phyloP scores from a whole-genome alignment of 495 filamentous ascomycete genomes.

The Apodospora peruviana region DNA sequence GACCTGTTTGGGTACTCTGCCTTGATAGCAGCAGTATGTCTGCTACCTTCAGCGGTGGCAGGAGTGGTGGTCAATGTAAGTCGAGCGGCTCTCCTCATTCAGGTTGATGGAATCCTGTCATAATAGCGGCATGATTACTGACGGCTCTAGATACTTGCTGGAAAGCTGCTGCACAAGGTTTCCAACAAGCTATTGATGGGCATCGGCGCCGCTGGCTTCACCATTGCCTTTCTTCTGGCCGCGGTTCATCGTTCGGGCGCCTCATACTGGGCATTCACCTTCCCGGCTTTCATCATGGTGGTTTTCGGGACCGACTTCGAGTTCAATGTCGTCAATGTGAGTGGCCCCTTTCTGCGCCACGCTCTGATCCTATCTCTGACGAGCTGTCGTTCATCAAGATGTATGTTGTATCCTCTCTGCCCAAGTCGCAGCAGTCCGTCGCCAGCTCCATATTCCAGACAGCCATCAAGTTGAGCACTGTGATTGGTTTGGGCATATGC shows the following conservation, averaged over 20 bases:
- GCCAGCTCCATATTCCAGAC: conserved; percentile 4
- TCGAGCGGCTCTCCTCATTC: background rate
- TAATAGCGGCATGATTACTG: background rate
- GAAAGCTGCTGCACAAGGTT: background rate
- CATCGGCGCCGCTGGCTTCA: background rate
- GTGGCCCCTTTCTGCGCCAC: background rate
- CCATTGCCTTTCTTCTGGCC: conserved; percentile 1
- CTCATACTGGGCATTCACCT: conserved; percentile 3
- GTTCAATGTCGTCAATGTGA: conserved; percentile 4
- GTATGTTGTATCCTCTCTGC: background rate
- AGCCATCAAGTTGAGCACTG: background rate
- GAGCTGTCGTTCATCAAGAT: background rate
- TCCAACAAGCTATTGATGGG: conserved; percentile 5
- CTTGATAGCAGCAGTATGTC: conserved; percentile 2
- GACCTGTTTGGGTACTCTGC: background rate
- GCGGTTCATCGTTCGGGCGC: conserved; percentile 3
- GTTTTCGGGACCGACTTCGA: conserved; percentile 1
- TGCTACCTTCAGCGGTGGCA: background rate
- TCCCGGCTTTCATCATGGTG: conserved; percentile 1
- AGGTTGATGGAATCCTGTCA: background rate
- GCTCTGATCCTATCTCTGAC: background rate
- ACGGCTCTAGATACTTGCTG: background rate
- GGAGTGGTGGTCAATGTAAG: conserved; percentile 1
- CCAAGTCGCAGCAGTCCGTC: conserved; percentile 1
- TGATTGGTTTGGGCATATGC: background rate